Base-by-base conservation (phyloP, 1,139 yeast genomes). In the Nakaseomyces uthaithaninus region DNA sequence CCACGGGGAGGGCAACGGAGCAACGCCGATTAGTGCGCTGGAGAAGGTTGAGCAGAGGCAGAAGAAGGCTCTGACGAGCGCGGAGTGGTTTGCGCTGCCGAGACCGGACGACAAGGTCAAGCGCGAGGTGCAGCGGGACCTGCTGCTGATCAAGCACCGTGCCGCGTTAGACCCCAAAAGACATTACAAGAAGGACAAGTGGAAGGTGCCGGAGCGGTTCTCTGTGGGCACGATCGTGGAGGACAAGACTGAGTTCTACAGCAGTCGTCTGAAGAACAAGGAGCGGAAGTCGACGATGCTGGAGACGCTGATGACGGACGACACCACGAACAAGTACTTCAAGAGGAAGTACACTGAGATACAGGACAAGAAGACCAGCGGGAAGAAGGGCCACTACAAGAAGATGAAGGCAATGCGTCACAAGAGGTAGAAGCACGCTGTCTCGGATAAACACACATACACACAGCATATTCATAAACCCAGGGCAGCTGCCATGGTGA, bases 111-210 rank as follows among this genome's bases (percentile, higher is more conserved):
- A 87, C 49, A 84, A 94, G 0, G 76, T 81, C 2, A 45, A 48
- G 7, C 44, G 54, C 18, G 73, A 72, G 36, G 59, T 84, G 24
- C 83, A 81, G 55, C 71, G 95, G 45, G 97, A 91, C 60, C 62
- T 93, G 52, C 69, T 77, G 57, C 66, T 91, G 24, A 69, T 91
- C 43, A 80, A 85, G 55, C 85, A 89, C 67, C 77, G 98, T 63
- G 80, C 82, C 47, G 95, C 91, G 15, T 71, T 91, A 48, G 98
- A 91, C 58, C 97, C 97, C 4, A 91, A 91, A 63, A 75, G 97
- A 54, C 95, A 87, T 64, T 91, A 91, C 64, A 86, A 84, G 64
- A 85, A 85, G 61, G 93, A 83, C 44, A 80, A 78, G 19, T 84
- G 94, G 81, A 72, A 72, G 42, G 69, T 75, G 4, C 94, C 95